Evolutionary conservation across 2,329 filamentous ascomycete species (phyloP), one percentile per base, ranked within the genome.

Genomic region (Rhynchosporium graminicola): DNA sequence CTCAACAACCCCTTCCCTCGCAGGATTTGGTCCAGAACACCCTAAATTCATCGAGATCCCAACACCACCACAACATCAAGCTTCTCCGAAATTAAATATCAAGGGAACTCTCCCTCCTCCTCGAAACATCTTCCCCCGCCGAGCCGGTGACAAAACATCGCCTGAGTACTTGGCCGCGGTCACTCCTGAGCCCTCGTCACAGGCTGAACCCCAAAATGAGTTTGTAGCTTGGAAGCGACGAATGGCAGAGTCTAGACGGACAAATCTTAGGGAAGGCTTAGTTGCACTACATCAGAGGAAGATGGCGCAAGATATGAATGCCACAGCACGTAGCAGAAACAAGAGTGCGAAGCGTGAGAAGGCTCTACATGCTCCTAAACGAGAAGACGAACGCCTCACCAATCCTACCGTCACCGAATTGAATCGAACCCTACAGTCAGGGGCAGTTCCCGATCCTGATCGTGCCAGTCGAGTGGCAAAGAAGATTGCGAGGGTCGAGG

Each of bases 11-110:
- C 55, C 78, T 20, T 50, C 74, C n/a, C 69, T 71, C 62, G 74
- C 72, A 55, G 77, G 77, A 56, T 80, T 93, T 67, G 88, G 89
- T 20, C 94, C 95, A 55, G 91, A 97, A 75, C 96, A 92, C 42
- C 94, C 95, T 52, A 84, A 85, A 67, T 98, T 90, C 80, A 90
- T 98, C 77, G 87, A 91, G 68, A 81, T 97, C 60, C 94, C 93
- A 54, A 82, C 82, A 69, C 84, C 90, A 55, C 83, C 86, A n/a
- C 92, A 97, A 68, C 65, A 64, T 38, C 79, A 83, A 68, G 74
- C 74, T 13, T 77, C 75, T 64, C 77, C 72, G 2, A 72, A 76
- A 1, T 76, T 77, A 50, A 69, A 71, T 9, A 75, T 92, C 40
- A 92, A 92, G 75, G 95, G 95, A 69, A 85, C 88, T 62, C 83